Conservation (phyloP, 352 stramenopile genomes). For the Phytophthora kernoviae region DNA sequence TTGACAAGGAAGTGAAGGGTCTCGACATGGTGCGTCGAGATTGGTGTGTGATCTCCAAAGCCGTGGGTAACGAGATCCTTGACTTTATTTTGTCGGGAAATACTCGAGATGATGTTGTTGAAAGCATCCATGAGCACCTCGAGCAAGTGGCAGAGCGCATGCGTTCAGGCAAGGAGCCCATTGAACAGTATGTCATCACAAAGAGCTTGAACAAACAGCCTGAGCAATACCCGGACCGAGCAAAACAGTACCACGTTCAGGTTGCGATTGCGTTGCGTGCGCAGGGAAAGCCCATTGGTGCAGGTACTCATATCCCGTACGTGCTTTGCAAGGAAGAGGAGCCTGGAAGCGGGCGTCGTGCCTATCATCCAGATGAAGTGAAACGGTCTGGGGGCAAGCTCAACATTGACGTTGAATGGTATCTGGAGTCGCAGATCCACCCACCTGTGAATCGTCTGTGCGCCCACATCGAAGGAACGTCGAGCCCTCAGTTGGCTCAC, state of each 20-base stretch:
- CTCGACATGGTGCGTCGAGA: constrained; percentile 97
- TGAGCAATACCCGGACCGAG: constrained; percentile 97
- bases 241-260: constrained; percentile 97
- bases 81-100: constrained; percentile 97
- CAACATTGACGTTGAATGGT: constrained; percentile 96
- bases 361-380: constrained; percentile 91
- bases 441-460: constrained; percentile 98
- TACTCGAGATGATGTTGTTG: constrained; percentile 94
- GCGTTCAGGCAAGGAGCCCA: constrained; percentile 91
- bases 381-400: constrained; percentile 78
- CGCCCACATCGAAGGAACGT: constrained; percentile 98
- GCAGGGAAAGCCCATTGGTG: constrained; percentile 95
- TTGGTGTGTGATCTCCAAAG: constrained; percentile 99
- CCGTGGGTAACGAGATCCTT: constrained; percentile 95
- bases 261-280: constrained; percentile 96
- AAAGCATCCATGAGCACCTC: constrained; percentile 97
- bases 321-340: constrained; percentile 94
- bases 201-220: constrained; percentile 99
- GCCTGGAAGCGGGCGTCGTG: constrained; percentile 63
- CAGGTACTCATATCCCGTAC: constrained; percentile 99
- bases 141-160: constrained; percentile 92
- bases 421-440: constrained; percentile 96
- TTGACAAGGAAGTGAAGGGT: constrained; percentile 98
- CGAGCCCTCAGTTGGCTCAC: constrained; percentile 93
- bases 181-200: constrained; percentile 99